Percentiles rank a stretch among this genome's conserved stretches.
Conservation (phyloP, 495 filamentous ascomycete genomes). For the Tetracladium marchalianum region DNA sequence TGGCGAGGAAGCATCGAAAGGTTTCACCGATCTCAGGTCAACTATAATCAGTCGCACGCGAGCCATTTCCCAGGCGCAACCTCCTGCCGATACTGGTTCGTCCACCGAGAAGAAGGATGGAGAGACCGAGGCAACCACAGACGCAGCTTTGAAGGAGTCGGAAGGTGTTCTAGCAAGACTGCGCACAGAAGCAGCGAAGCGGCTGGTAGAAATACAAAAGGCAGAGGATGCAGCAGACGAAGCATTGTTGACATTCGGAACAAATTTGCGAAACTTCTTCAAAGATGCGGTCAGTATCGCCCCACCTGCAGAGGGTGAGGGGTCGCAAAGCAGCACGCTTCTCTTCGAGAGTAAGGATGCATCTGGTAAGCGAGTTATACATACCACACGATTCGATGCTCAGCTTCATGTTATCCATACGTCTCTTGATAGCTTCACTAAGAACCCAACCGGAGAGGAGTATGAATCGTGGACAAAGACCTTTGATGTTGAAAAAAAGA, state of each 20-base stretch:
- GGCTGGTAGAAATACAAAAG: conserved; percentile 82
- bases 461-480: conserved; percentile 64
- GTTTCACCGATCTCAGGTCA: conserved; percentile 63
- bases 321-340: conserved; percentile 34
- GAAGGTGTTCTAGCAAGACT: conserved; percentile 79
- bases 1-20: conserved; percentile 71
- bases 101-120: conserved; percentile 24
- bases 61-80: conserved; percentile 50
- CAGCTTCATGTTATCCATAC: conserved; percentile 93
- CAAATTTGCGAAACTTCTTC: conserved; percentile 84
- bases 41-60: conserved; percentile 63
- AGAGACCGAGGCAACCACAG: conserved; percentile 30
- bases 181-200: conserved; percentile 68
- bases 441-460: conserved; percentile 66
- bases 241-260: conserved; percentile 85
- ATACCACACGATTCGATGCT: conserved; percentile 89
- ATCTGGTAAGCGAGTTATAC: conserved; percentile 81
- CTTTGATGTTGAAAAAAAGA: conserved; percentile 78
- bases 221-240: conserved; percentile 98
- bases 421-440: conserved; percentile 70
- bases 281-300: conserved; percentile 84
- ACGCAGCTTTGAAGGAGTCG: conserved; percentile 50
- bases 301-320: conserved; percentile 38
- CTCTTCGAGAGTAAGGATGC: conserved; percentile 89
- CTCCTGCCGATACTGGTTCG: conserved; percentile 13